phyloP scores from a whole-genome alignment of 2,329 filamentous ascomycete genomes.

The Pyricularia pennisetigena region DNA sequence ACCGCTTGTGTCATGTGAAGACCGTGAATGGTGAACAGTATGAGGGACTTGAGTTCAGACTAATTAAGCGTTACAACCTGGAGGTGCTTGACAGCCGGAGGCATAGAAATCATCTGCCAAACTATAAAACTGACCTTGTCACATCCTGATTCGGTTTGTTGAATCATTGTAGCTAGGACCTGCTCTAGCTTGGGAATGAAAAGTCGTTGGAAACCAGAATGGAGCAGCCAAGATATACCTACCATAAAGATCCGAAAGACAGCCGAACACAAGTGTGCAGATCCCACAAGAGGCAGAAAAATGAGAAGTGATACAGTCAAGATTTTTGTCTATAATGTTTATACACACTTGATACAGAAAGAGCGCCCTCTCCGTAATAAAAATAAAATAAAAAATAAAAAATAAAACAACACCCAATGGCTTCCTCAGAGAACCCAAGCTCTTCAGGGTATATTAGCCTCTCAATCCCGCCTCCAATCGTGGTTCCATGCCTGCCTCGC shows the following conservation, averaged over 20 bases:
- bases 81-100: not conserved
- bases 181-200: too few species aligned
- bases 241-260: too few species aligned
- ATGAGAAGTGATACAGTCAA: not conserved
- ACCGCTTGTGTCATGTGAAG: not conserved
- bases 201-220: too few species aligned
- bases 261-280: not conserved
- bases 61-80: too few species aligned
- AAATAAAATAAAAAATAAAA: not conserved
- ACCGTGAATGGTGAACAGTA: not conserved
- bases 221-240: too few species aligned
- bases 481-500: constrained; percentile 80
- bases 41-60: not conserved
- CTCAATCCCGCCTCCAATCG: constrained; percentile 60
- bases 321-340: not conserved
- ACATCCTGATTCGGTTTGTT: too few species aligned
- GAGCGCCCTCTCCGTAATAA: not conserved
- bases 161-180: too few species aligned
- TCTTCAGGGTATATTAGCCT: not conserved
- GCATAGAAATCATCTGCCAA: too few species aligned
- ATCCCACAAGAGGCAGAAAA: not conserved
- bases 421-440: not conserved
- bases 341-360: not conserved
- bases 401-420: not conserved
- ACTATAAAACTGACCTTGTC: too few species aligned